Evolutionary conservation across 176 grass and related monocot genomes (phyloP).

Genomic region (Oryza meridionalis): DNA sequence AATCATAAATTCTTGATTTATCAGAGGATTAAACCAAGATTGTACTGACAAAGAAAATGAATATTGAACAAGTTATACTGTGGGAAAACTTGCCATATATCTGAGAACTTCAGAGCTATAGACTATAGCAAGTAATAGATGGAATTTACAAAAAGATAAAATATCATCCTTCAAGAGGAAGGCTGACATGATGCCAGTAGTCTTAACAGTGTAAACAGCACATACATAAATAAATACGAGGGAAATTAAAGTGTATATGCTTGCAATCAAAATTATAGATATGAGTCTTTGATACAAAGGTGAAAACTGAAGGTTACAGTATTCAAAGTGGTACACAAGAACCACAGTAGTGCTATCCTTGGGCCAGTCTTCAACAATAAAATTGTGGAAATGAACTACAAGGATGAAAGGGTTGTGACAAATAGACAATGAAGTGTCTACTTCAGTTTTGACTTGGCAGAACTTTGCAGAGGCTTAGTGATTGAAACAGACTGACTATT

Average conservation of each 20-base stretch:
- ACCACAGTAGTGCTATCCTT: constrained; percentile 15
- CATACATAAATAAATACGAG: constrained; percentile 7
- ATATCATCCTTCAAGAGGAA: background rate
- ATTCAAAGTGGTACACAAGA: constrained; percentile 40
- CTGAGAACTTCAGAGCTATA: constrained; percentile 1
- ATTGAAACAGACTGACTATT: constrained; percentile 68
- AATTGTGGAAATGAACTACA: constrained; percentile 36
- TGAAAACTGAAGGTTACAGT: constrained; percentile 40
- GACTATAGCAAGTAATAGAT: background rate
- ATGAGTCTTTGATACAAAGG: constrained; percentile 4
- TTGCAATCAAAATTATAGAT: constrained; percentile 38
- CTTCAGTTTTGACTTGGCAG: constrained; percentile 96
- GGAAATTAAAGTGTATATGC: background rate
- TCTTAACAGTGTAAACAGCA: constrained; percentile 26
- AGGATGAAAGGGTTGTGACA: constrained; percentile 10
- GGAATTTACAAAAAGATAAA: constrained; percentile 19
- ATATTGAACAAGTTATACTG: background rate
- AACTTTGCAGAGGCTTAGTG: constrained; percentile 85
- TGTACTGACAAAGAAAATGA: background rate
- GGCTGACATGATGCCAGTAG: background rate
- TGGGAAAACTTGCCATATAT: background rate
- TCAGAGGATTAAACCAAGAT: constrained; percentile 11
- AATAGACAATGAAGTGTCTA: constrained; percentile 44
- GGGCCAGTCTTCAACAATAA: constrained; percentile 36
- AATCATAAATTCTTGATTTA: background rate